Evolutionary conservation across 202 grass and related monocot genomes (phyloP), one percentile per base, ranked within the genome.

Genomic region (Eragrostis tef): DNA sequence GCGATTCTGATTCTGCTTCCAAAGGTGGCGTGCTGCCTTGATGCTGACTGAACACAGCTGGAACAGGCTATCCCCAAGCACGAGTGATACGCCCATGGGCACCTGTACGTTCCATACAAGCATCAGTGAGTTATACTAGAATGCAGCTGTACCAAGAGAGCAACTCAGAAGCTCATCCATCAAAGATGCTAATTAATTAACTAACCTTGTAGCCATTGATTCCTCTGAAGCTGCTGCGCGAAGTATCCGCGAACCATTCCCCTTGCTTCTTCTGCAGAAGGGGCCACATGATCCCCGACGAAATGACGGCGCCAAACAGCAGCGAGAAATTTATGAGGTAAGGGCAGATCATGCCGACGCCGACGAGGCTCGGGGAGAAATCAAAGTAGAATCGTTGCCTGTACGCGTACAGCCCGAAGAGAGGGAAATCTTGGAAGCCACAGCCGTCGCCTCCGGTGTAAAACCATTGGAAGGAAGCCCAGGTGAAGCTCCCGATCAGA

Each of bases 311-410:
- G 5, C 85, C 78, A 0, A 87, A 19, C 25, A 93, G 81, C 45
- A 87, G 46, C 2, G 90, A 93, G 36, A 93, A 51, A 22, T 89
- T 85, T 7, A 92, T 65, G 17, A 87, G 17, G 58, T 39, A 25
- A 0, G 90, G 87, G 68, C 90, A 92, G 67, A 89, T 85, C 84
- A 92, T 92, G 56, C 90, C 87, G 17, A 92, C 66, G 16, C 91
- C 85, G 11, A 90, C 74, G 14, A 90, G 80, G 16, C 81, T 88
- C 0, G 64, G 31, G 0, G 91, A 93, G 85, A 93, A 93, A 16
- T 90, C 85, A 10, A 93, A 90, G 78, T 85, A 93, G 34, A 88
- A 85, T 25, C 44, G 74, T 39, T 77, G 13, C 1, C 49, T 65
- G 41, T 87, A 93, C 9, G 87, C 91, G 19, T 79, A 10, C 2